Base-by-base conservation (phyloP, 2,329 filamentous ascomycete species). In the Thielaviopsis musarum region DNA sequence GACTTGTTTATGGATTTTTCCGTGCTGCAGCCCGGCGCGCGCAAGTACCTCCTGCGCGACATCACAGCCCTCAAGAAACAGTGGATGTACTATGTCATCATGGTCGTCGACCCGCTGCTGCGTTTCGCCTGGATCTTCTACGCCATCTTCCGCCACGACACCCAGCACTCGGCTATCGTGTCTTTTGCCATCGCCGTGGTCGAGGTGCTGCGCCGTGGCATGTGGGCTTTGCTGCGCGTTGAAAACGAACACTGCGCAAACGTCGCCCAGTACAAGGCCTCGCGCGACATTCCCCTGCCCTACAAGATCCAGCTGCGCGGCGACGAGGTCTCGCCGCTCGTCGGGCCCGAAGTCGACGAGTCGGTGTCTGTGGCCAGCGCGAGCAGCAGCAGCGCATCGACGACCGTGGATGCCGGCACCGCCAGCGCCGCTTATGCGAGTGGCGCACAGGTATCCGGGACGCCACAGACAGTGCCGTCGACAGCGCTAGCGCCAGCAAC, bases 161-260 rank as follows among this genome's bases (percentile, higher is more conserved):
- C 84, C 0, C 90, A 96, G 66, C 91, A 97, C 69, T 91, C 86
- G 1, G 87, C 87, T 2, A 69, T 90, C 1, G 79, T 90, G 5
- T 90, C 88, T 1, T 97, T 97, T 70, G 65, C 87, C 30, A 81
- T 96, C 17, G 78, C 81, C 1, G 73, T 96, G 2, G 81, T 84
- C 9, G 93, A 98, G 69, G 82, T 95, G 22, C 77, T 81, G n/a
- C 82, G 93, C 34, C 77, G 93, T 68, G 91, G 89, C 62, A 82
- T 96, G 68, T 98, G 93, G 93, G 84, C 86, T 0, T 75, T 97
- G 3, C 87, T 98, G 69, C 88, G 93, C 49, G 91, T 98, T 26
- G 93, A 98, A 71, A 98, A 98, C 70, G 93, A 98, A 67, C 93
- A 98, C 72, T 95, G 90, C 71, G 84, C 86, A 59, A 95, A 96